Conservation (phyloP, 495 filamentous ascomycete species). For the Talaromyces stipitatus region DNA sequence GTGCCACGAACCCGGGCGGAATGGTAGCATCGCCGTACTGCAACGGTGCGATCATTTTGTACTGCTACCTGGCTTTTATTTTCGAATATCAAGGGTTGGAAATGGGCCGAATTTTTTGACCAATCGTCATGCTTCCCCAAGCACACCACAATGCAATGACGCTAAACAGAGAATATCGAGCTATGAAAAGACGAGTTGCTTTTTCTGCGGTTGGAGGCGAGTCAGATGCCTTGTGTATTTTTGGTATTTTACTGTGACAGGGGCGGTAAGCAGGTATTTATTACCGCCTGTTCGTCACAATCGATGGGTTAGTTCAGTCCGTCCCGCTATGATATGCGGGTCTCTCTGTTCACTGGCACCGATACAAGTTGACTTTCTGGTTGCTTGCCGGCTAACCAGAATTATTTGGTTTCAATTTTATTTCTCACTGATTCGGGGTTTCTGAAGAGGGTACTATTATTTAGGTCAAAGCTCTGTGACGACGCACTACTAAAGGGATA, state of each 20-base stretch:
- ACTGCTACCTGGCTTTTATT: not conserved
- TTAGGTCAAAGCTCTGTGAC: not conserved
- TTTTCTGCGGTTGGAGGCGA: not conserved
- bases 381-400: not conserved
- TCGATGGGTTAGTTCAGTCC: not conserved
- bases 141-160: not conserved
- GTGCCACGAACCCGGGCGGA: slow-evolving; percentile 40
- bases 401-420: not conserved
- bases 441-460: not conserved
- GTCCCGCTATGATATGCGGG: not conserved
- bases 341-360: not conserved
- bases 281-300: not conserved
- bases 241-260: not conserved
- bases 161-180: not conserved
- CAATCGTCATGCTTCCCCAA: not conserved
- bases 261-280: not conserved
- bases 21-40: slow-evolving; percentile 12
- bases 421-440: not conserved
- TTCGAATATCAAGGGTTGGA: not conserved
- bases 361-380: not conserved
- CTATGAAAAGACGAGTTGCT: not conserved
- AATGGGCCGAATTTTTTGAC: not conserved
- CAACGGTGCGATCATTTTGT: slow-evolving; percentile 1
- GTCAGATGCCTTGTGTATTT: not conserved
- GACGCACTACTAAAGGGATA: not conserved